Evolutionary conservation across 257 asterid species (phyloP), one percentile per base, ranked within the genome.

Genomic region (Salvia splendens): DNA sequence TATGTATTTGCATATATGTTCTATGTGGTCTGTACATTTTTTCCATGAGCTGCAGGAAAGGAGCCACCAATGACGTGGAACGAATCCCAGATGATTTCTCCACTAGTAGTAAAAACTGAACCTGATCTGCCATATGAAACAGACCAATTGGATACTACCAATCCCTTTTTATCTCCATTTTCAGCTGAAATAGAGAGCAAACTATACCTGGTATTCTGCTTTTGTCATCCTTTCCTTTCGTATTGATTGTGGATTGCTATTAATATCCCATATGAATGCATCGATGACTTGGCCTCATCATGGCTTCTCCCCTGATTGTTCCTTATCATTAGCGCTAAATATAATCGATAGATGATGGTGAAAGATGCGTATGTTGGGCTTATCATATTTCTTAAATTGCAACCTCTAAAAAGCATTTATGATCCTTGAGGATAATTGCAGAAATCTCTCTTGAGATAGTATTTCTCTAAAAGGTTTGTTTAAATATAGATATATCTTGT

Each of bases 141-240:
- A 3, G 43, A 9, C 17, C 73, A 45, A n/a, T n/a, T 35, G 33
- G 64, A 16, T 46, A 30, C 52, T 32, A 11, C 66, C 28, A 11
- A 7, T 54, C 61, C 76, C 36, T 71, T 30, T 33, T 4, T 47
- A 11, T 2, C 8, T 43, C 65, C 77, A 35, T 79, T 82, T 71
- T 15, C 70, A 42, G 75, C 71, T 12, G 70, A 77, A 66, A 81
- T 82, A 14, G 70, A 79, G 63, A 73, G 57, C 73, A 74, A 15
- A 46, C 30, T 50, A 2, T 74, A 64, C 57, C 75, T 82, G 84
- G 87, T 79, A 82, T 63, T 61, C 56, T 54, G 35, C 77, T 51
- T 67, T 12, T 49, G 5, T 42, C 16, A 3, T 5, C 28, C 17
- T 17, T 45, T 11, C 12, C 38, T 12, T 61, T 43, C 33, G 30